Base-by-base conservation (phyloP, 352 stramenopile genomes). In the Globisporangium viniferum region DNA sequence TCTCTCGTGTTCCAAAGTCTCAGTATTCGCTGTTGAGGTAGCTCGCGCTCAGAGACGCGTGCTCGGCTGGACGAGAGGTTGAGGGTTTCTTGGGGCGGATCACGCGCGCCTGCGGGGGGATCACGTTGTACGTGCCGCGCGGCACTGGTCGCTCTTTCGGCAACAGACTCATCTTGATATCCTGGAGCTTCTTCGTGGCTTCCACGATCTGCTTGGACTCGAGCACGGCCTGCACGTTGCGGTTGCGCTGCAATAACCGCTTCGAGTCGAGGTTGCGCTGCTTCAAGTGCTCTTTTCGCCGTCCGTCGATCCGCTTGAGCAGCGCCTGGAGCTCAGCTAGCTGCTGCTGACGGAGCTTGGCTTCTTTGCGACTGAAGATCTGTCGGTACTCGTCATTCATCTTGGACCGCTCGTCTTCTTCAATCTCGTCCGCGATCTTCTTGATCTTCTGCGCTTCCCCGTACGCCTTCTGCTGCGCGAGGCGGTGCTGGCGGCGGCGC, bases 361-460 rank as follows among this genome's bases (percentile, higher is more conserved):
- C 77, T 64, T 98, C 93, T 73, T 97, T 98, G 62, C 90, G 82
- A 12, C 78, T 73, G 58, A 98, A 96, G 8, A 90, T 77, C 14
- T 73, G 64, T 10, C 89, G 79, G 62, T 91, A 83, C 63, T 93
- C 81, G 22, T 97, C 79, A 59, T 91, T 89, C 85, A 98, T 97
- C 54, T 89, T 93, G 35, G 77, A 70, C 8, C 89, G 85, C 71
- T 99, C 96, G 51, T 97, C 84, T 9, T 94, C 84, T 72, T 99
- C 95, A 60, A 98, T 86, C 36, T 95, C 86, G 69, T 99, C 95
- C 0, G 94, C 90, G 63, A 98, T 94, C 68, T 96, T 81, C 79
- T 98, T 98, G 61, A 98, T 96, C 73, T 97, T 97, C 67, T 98
- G 94, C 3, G 96, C 96, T 66, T 98, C 93, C 6, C 80, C 73